Evolutionary conservation across 148 eudicot species (phyloP).

Genomic region (Vaccinium myrtillus): DNA sequence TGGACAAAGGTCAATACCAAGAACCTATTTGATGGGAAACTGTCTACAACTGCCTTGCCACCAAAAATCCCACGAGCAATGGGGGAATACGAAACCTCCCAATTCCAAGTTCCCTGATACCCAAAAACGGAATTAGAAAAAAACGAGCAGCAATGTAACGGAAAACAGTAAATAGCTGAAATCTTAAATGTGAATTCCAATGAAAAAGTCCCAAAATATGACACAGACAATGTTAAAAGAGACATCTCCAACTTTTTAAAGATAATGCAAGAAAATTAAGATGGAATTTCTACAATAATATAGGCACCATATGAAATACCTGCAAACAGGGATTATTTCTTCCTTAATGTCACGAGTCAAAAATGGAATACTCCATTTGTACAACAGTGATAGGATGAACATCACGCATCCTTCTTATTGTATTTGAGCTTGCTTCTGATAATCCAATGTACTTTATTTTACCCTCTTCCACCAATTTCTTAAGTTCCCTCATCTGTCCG

Average conservation of each 20-base stretch:
- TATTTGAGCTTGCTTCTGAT: constrained; percentile 67
- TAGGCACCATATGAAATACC: constrained; percentile 30
- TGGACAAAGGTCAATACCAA: constrained; percentile 37
- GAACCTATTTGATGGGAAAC: constrained; percentile 44
- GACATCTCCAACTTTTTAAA: not conserved
- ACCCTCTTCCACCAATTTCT: constrained; percentile 73
- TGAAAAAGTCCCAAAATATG: not conserved
- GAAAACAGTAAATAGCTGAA: not conserved
- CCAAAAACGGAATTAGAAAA: not conserved
- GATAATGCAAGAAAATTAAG: not conserved
- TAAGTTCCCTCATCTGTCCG: constrained; percentile 66
- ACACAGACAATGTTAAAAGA: not conserved
- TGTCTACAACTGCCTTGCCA: constrained; percentile 68
- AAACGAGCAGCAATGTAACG: not conserved
- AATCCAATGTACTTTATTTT: constrained; percentile 68
- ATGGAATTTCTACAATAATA: not conserved
- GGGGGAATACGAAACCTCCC: constrained; percentile 75
- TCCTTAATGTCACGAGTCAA: constrained; percentile 74
- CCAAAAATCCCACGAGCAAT: constrained; percentile 76
- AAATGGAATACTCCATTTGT: constrained; percentile 75
- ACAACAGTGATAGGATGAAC: constrained; percentile 70
- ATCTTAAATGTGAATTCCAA: not conserved
- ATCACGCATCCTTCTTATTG: constrained; percentile 72
- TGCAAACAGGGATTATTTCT: constrained; percentile 69
- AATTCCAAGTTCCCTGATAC: constrained; percentile 74